Percentiles rank a stretch among this genome's conserved stretches.
Evolutionary conservation across 352 stramenopile species (phyloP).

Genomic region (Phytophthora aleatoria): DNA sequence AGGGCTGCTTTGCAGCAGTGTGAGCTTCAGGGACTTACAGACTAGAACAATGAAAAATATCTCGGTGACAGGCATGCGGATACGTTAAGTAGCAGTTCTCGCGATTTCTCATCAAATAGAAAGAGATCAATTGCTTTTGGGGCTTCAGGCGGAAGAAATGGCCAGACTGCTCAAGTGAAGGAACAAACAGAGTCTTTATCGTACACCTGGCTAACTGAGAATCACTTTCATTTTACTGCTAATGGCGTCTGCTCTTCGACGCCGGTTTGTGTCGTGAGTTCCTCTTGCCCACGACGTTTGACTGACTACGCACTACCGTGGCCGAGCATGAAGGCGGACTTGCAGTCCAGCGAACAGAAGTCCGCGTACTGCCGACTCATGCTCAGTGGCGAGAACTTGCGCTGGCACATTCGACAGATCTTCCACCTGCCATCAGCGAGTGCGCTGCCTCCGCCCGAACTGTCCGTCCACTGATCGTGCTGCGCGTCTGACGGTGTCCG

Average conservation of each 20-base stretch:
- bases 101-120: too few species aligned
- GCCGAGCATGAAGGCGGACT: constrained; percentile 43
- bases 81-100: too few species aligned
- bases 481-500: constrained; percentile 24
- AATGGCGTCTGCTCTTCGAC: not conserved
- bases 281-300: not conserved
- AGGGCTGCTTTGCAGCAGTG: too few species aligned
- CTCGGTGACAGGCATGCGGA: too few species aligned
- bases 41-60: too few species aligned
- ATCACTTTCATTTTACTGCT: too few species aligned
- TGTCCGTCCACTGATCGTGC: constrained; percentile 30
- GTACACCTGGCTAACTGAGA: too few species aligned
- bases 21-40: too few species aligned
- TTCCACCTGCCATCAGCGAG: constrained; percentile 26
- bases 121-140: too few species aligned
- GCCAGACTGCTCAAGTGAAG: too few species aligned
- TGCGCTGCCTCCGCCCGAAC: constrained; percentile 11
- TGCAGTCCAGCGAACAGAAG: constrained; percentile 54
- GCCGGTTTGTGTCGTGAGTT: not conserved
- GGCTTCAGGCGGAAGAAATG: too few species aligned
- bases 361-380: constrained; percentile 35
- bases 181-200: too few species aligned
- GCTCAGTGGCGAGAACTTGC: constrained; percentile 37
- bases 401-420: constrained; percentile 43
- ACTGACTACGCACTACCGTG: constrained; percentile 14